Conservation (phyloP, 352 stramenopile species). For the Thalassiosira allenii region DNA sequence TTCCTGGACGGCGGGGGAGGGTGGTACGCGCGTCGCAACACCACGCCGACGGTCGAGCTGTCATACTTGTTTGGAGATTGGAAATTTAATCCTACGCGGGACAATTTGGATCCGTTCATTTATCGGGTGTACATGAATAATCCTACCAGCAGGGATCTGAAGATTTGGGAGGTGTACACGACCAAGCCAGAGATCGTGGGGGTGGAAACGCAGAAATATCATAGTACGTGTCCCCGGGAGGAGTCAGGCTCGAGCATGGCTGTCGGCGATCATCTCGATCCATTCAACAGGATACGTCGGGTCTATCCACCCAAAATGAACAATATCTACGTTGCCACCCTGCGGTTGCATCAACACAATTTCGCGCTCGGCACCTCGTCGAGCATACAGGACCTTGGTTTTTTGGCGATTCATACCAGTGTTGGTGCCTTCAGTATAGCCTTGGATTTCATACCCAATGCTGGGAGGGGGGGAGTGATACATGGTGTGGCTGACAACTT, state of each 20-base stretch:
- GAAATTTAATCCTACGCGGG: slow-evolving; percentile 22
- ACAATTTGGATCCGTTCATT: slow-evolving; percentile 43
- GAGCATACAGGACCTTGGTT: slow-evolving; percentile 62
- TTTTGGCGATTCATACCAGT: slow-evolving; percentile 68
- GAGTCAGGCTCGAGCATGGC: slow-evolving; percentile 38
- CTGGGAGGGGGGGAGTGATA: slow-evolving; percentile 28
- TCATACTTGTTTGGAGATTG: slow-evolving; percentile 53
- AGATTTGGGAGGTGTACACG: slow-evolving; percentile 71
- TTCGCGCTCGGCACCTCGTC: slow-evolving; percentile 30
- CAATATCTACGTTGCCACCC: slow-evolving; percentile 54
- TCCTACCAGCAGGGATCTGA: slow-evolving; percentile 52
- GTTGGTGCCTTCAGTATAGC: slow-evolving; percentile 64
- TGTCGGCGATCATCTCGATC: too few species aligned
- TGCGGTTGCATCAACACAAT: slow-evolving; percentile 59
- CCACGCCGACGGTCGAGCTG: slow-evolving; percentile 46
- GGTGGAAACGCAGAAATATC: slow-evolving; percentile 16
- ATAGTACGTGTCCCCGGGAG: slow-evolving; percentile 2
- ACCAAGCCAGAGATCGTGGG: slow-evolving; percentile 65
- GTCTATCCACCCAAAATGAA: slow-evolving; percentile 46
- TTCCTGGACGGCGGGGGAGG: slow-evolving; percentile 61
- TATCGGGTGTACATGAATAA: slow-evolving; percentile 80
- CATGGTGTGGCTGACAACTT: slow-evolving; percentile 35
- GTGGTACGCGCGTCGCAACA: slow-evolving; percentile 59
- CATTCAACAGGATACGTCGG: too few species aligned
- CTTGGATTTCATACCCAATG: slow-evolving; percentile 69